Evolutionary conservation across 192 early-diverging fungal genomes (phyloP).

Genomic region (Coemansia sp.): DNA sequence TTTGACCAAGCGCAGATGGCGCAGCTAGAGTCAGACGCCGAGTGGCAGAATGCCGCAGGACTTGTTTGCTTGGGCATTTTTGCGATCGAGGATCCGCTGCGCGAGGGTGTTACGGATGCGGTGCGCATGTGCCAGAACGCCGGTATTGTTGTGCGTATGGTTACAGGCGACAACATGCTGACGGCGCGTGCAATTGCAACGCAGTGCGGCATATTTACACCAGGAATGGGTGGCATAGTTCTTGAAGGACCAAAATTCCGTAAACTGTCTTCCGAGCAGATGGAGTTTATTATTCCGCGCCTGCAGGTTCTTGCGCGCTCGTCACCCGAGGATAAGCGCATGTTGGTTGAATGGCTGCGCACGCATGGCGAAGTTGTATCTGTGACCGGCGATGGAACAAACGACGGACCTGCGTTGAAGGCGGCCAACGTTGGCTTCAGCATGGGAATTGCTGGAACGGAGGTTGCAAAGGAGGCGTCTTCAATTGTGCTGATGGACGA

Average conservation of each 20-base stretch:
- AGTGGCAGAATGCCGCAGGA: constrained; percentile 56
- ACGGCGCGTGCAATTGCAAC: constrained; percentile 95
- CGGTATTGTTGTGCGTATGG: constrained; percentile 97
- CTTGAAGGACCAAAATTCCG: constrained; percentile 97
- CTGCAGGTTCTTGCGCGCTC: constrained; percentile 94
- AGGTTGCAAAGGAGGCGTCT: constrained; percentile 99
- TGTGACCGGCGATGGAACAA: constrained; percentile 99
- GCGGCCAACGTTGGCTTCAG: constrained; percentile 95
- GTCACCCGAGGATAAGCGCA: constrained; percentile 94
- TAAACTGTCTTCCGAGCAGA: constrained; percentile 74
- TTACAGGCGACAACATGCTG: constrained; percentile 94
- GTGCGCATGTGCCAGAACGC: constrained; percentile 87
- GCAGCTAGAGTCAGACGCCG: constrained; percentile 42
- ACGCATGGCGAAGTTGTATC: constrained; percentile 93
- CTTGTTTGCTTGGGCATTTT: constrained; percentile 85
- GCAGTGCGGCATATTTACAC: constrained; percentile 88
- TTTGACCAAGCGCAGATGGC: constrained; percentile 55
- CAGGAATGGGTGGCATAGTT: constrained; percentile 74
- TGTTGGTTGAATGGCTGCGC: constrained; percentile 86
- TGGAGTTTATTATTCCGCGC: constrained; percentile 88
- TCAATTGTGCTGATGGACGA: constrained; percentile 97
- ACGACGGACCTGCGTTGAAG: constrained; percentile 95
- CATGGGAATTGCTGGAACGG: constrained; percentile 99
- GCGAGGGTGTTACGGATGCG: constrained; percentile 90
- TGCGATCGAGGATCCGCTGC: constrained; percentile 96